phyloP scores from a whole-genome alignment of 179 eudicot species.

The Spergularia azorica region DNA sequence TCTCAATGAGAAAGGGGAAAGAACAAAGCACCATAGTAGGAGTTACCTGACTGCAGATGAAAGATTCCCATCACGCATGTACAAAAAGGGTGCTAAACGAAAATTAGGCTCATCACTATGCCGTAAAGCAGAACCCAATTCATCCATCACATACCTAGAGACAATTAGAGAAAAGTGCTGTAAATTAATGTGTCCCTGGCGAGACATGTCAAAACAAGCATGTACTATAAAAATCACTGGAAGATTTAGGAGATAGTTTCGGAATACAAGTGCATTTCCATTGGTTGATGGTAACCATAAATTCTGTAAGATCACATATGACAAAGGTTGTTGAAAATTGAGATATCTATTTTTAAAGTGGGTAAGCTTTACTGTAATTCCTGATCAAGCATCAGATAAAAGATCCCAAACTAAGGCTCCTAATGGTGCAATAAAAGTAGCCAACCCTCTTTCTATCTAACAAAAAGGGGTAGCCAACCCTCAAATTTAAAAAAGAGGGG shows the following conservation, averaged over 20 bases:
- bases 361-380: too few species aligned
- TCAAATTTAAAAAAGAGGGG: not conserved
- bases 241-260: not conserved
- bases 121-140: conserved; percentile 94
- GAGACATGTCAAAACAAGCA: conserved; percentile 7
- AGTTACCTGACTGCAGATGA: conserved; percentile 89
- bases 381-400: not conserved
- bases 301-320: not conserved
- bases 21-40: not conserved
- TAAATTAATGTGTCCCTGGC: not conserved
- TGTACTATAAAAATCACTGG: not conserved
- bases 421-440: too few species aligned
- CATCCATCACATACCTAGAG: conserved; percentile 98
- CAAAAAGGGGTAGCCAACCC: not conserved
- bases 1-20: not conserved
- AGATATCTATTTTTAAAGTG: not conserved
- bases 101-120: conserved; percentile 94
- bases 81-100: conserved; percentile 81
- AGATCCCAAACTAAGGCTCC: too few species aligned
- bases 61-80: conserved; percentile 94
- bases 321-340: not conserved
- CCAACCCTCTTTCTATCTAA: too few species aligned
- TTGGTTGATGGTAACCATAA: not conserved
- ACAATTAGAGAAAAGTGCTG: conserved; percentile 20
- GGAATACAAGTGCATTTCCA: not conserved